Evolutionary conservation across 2,329 filamentous ascomycete species (phyloP).

Genomic region (Lanzia echinophila): DNA sequence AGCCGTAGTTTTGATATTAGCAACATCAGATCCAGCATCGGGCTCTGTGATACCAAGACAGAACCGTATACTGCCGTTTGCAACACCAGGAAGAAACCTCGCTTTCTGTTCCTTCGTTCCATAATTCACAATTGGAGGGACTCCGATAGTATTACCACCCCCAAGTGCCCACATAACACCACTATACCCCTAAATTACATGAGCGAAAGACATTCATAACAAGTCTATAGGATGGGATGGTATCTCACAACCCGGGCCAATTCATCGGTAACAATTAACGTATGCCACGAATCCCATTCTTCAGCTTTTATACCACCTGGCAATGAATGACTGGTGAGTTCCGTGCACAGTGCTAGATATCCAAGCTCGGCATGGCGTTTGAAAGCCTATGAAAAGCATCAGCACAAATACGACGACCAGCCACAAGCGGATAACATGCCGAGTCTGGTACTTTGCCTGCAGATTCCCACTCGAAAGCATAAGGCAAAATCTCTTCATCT

Average conservation of each 20-base stretch:
- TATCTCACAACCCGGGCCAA: constrained; percentile 38
- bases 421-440: constrained; percentile 28
- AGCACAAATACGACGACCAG: not conserved
- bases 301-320: constrained; percentile 40
- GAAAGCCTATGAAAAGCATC: constrained; percentile 17
- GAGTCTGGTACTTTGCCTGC: constrained; percentile 43
- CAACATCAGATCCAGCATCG: constrained; percentile 56
- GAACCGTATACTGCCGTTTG: constrained; percentile 52
- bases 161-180: constrained; percentile 52
- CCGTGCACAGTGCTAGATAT: constrained; percentile 32
- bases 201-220: not conserved
- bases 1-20: constrained; percentile 55
- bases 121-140: constrained; percentile 56
- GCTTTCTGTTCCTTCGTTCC: constrained; percentile 53
- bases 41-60: constrained; percentile 62
- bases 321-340: constrained; percentile 33
- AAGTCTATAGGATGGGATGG: not conserved
- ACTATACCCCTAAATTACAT: constrained; percentile 37
- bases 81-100: constrained; percentile 52
- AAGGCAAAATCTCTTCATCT: constrained; percentile 49
- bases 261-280: constrained; percentile 50
- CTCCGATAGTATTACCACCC: constrained; percentile 55
- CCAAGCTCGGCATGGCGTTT: constrained; percentile 27
- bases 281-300: constrained; percentile 51
- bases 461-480: constrained; percentile 58